These are phyloP conservation scores for Calendula officinalis DNA, from an alignment of 129 eudicot species.

Conservation along the genomic window DNA sequence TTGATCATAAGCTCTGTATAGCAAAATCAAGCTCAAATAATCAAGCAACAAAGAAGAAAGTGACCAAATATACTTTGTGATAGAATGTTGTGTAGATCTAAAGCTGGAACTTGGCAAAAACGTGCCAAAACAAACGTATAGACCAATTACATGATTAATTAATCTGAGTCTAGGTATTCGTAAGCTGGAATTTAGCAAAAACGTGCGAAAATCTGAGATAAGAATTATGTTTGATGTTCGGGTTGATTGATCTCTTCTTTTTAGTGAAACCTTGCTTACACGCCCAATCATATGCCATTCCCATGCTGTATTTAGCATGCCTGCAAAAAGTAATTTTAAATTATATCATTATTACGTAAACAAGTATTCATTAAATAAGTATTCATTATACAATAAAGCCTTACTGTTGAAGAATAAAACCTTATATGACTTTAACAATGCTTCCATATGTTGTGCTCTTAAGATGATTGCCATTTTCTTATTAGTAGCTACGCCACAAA, in stretches of 20 bases:
- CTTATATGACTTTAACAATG: no score
- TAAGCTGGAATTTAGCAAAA: conserved; percentile 48
- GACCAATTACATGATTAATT: conserved; percentile 2
- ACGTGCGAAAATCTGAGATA: conserved; percentile 42
- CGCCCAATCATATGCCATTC: conserved; percentile 48
- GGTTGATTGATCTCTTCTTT: conserved; percentile 58
- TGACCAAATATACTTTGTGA: neutral
- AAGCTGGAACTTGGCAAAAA: no score
- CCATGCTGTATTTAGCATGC: conserved; percentile 43
- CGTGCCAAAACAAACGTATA: neutral
- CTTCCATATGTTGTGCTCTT: no score
- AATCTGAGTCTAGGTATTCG: conserved; percentile 58
- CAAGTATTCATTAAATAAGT: neutral
- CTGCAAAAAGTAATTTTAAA: conserved; percentile 39
- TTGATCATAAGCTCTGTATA: no score
- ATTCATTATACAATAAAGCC: conserved; percentile 14
- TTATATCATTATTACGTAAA: neutral
- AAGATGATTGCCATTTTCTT: no score
- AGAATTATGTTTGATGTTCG: conserved; percentile 42
- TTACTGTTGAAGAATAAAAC: no score
- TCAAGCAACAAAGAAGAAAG: no score
- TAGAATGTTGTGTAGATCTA: no score
- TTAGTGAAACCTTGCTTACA: conserved; percentile 49
- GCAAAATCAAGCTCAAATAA: no score
- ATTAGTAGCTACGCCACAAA: no score